Evolutionary conservation across 805 yeast species (phyloP).

Genomic region (Nematodospora valgi): DNA sequence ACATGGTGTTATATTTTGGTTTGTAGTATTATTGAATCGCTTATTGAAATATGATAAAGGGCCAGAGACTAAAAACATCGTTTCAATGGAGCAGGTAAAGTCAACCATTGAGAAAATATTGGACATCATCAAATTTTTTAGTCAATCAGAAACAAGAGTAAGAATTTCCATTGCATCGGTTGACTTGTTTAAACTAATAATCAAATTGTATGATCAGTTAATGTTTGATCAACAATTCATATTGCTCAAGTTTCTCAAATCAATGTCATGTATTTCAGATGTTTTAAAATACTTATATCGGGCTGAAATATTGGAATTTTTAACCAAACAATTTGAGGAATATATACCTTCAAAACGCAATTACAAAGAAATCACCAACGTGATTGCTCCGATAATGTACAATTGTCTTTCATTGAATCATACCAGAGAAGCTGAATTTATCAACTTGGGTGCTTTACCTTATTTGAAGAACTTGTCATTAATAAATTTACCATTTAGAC

Average conservation of each 20-base stretch:
- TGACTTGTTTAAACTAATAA: slow-evolving; percentile 39
- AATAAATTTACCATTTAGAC: slow-evolving; percentile 44
- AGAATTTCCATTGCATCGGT: slow-evolving; percentile 34
- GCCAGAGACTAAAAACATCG: background rate
- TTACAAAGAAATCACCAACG: slow-evolving; percentile 40
- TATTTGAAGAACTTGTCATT: slow-evolving; percentile 36
- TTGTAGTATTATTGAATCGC: slow-evolving; percentile 36
- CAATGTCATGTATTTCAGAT: slow-evolving; percentile 37
- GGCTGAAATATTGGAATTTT: slow-evolving; percentile 43
- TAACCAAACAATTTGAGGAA: slow-evolving; percentile 29
- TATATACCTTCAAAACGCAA: slow-evolving; percentile 26
- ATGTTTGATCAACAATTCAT: slow-evolving; percentile 28
- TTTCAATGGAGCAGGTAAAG: slow-evolving; percentile 4
- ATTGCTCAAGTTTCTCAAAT: slow-evolving; percentile 44
- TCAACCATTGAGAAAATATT: slow-evolving; percentile 28
- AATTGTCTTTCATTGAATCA: slow-evolving; percentile 50
- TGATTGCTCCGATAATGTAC: slow-evolving; percentile 47
- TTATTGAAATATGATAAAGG: slow-evolving; percentile 17
- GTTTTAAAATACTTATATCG: slow-evolving; percentile 27
- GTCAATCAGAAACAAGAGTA: slow-evolving; percentile 46
- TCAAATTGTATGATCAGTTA: slow-evolving; percentile 35
- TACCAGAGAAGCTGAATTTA: slow-evolving; percentile 43
- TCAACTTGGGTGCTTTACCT: slow-evolving; percentile 46
- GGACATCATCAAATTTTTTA: slow-evolving; percentile 38
- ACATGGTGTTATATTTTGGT: slow-evolving; percentile 42